phyloP scores from a whole-genome alignment of 257 asterid species.

The Nicotiana tabacum region DNA sequence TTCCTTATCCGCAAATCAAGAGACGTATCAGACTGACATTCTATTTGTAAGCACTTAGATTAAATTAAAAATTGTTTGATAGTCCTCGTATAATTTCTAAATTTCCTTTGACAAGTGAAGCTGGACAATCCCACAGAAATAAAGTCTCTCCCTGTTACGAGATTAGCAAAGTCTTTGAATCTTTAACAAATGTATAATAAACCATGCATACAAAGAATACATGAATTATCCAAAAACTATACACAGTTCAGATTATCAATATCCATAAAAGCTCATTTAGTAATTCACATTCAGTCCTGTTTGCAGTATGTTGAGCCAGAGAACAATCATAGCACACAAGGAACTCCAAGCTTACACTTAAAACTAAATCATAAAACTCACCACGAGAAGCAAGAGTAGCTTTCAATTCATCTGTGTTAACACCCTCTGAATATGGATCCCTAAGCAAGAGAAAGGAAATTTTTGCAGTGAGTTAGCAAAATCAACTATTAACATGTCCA shows the following conservation, averaged over 20 bases:
- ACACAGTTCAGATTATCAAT: background rate
- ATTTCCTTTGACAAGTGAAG: background rate
- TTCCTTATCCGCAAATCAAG: background rate
- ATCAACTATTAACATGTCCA: background rate
- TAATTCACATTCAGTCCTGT: background rate
- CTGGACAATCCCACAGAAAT: background rate
- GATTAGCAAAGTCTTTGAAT: background rate
- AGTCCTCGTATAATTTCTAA: background rate
- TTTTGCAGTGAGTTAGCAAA: slow-evolving; percentile 5
- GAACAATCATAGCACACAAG: background rate
- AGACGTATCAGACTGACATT: background rate
- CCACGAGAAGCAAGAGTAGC: slow-evolving; percentile 75
- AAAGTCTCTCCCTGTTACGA: background rate
- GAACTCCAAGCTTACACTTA: background rate
- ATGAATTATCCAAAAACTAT: background rate
- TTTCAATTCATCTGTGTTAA: slow-evolving; percentile 55
- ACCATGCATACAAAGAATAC: background rate
- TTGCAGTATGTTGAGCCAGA: background rate
- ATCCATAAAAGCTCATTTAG: background rate
- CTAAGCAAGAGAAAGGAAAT: slow-evolving; percentile 27
- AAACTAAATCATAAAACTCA: slow-evolving; percentile 23
- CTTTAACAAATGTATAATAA: background rate
- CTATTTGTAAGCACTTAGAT: background rate
- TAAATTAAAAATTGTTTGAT: background rate
- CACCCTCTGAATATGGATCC: slow-evolving; percentile 73